A percentile compares a stretch with the other conserved stretches of the same genome.
Conservation (phyloP, 208 protist genomes). For the Trypanosomatidae sp. region DNA sequence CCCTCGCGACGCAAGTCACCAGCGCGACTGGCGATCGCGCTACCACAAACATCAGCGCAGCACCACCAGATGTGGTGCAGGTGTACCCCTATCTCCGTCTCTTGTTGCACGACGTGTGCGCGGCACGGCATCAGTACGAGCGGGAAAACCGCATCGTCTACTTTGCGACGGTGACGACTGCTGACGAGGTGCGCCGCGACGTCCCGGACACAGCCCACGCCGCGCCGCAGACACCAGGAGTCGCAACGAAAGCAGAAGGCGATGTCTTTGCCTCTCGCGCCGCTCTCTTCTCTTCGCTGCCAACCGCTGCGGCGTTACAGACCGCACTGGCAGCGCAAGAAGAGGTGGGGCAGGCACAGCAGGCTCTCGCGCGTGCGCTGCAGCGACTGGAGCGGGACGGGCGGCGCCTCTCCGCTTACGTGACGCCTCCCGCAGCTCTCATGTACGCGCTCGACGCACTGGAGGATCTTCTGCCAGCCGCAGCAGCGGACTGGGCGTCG, state of each 20-base stretch:
- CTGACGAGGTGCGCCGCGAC: conserved; percentile 45
- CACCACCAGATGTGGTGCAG: conserved; percentile 46
- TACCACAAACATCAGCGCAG: no score
- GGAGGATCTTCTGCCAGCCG: conserved; percentile 20
- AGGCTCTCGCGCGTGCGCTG: conserved; percentile 14
- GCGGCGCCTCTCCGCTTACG: conserved; percentile 7
- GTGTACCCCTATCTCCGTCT: conserved; percentile 43
- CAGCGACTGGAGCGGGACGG: conserved; percentile 21
- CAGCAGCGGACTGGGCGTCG: no score
- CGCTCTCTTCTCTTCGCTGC: conserved; percentile 21
- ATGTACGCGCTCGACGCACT: conserved; percentile 20
- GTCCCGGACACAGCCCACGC: no score
- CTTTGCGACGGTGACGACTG: conserved; percentile 32
- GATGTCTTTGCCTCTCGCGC: conserved; percentile 15
- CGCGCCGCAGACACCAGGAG: no score
- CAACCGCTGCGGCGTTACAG: conserved; percentile 21
- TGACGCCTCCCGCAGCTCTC: conserved; percentile 12
- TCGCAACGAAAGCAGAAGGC: conserved; percentile 4
- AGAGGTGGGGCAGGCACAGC: conserved; percentile 26
- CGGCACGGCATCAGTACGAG: conserved; percentile 41
- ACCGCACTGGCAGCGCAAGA: conserved; percentile 25
- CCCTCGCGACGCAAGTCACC: no score
- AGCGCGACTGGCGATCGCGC: no score
- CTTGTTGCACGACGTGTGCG: conserved; percentile 37
- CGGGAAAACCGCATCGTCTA: conserved; percentile 68